A percentile compares a stretch with the other conserved stretches of the same genome.
These are phyloP conservation scores for Moesziomyces antarcticus DNA, from an alignment of 1,284 basidiomycete genomes.

Conservation along the genomic window DNA sequence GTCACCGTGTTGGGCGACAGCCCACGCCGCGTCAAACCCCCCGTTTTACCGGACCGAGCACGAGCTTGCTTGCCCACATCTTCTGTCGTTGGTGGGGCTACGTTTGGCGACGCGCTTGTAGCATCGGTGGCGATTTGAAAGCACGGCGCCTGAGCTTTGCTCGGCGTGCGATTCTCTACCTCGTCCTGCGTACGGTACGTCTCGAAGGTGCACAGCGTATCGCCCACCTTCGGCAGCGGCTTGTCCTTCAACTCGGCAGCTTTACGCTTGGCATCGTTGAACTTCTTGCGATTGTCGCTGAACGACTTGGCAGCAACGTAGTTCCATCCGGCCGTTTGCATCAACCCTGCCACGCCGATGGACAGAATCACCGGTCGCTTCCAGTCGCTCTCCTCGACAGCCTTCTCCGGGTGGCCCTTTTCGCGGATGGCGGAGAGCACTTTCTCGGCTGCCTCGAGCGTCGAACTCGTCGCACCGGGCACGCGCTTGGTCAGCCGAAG, in stretches of 20 bases:
- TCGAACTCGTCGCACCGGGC: too few relatives aligned
- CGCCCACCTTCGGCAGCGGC: conserved; percentile 25
- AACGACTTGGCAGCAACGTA: conserved; percentile 27
- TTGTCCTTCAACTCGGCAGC: conserved; percentile 13
- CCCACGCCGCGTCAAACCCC: not conserved
- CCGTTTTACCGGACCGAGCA: too few relatives aligned
- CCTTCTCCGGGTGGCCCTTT: too few relatives aligned
- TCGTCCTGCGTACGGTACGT: conserved; percentile 23
- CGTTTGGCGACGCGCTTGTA: not conserved
- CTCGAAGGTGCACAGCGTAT: conserved; percentile 25
- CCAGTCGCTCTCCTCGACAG: conserved; percentile 14
- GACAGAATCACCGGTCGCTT: conserved; percentile 26
- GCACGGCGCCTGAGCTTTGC: conserved; percentile 13
- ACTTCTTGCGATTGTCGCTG: conserved; percentile 11
- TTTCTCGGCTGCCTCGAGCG: conserved; percentile 1
- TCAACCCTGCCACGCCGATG: conserved; percentile 8
- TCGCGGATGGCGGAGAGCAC: too few relatives aligned
- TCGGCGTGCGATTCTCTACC: conserved; percentile 29
- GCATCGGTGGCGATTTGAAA: conserved; percentile 3
- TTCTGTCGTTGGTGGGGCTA: not conserved
- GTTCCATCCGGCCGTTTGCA: conserved; percentile 29
- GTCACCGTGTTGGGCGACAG: not conserved
- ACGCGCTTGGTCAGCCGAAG: not conserved
- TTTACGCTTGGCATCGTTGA: not conserved
- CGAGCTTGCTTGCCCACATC: too few relatives aligned